Base-by-base conservation (phyloP, 805 yeast species). In the Spathaspora passalidarum region DNA sequence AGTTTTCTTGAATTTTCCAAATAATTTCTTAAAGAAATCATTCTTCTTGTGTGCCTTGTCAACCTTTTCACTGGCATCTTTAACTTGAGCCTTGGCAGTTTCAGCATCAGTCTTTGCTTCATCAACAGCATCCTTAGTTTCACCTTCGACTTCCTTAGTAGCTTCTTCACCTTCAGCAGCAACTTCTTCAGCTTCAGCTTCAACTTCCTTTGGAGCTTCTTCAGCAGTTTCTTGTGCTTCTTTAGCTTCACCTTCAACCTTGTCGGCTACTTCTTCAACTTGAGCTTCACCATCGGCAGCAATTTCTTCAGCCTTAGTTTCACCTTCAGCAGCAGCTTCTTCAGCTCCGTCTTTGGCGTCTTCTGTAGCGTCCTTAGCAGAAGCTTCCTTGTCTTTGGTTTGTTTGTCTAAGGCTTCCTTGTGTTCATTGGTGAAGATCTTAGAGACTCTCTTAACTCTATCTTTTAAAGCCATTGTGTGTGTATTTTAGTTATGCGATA, bases 371-470 rank as follows among this genome's bases (percentile, higher is more conserved):
- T 32, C 50, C 5, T 17, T 49, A 11, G 46, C 35, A 14, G 36
- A 51, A 22, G 47, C 49, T 26, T 44, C 43, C 17, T 38, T 45
- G 11, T 42, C 51, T 29, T 41, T 42, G 14, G 23, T 25, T 29
- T 38, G 43, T 38, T 40, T 46, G 23, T 48, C 51, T 42, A 57
- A 54, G 11, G 51, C 49, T 46, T 63, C 63, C 52, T 62, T 60
- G 8, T 57, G 53, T 38, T 65, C 66, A 32, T 55, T 53, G 38
- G 53, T 46, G 53, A 67, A 67, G 46, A 65, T 61, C 56, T 59
- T 65, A 32, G 72, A 66, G 19, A 66, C 67, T 62, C 73, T 66
- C 59, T 62, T 66, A 44, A 66, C 65, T 56, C 52, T 67, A 49
- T 66, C 69, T 52, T 65, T 65, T 47, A 67, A 62, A 52, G 69